Evolutionary conservation across 495 filamentous ascomycete species (phyloP).

Genomic region (Penicillium psychrofluorescens): DNA sequence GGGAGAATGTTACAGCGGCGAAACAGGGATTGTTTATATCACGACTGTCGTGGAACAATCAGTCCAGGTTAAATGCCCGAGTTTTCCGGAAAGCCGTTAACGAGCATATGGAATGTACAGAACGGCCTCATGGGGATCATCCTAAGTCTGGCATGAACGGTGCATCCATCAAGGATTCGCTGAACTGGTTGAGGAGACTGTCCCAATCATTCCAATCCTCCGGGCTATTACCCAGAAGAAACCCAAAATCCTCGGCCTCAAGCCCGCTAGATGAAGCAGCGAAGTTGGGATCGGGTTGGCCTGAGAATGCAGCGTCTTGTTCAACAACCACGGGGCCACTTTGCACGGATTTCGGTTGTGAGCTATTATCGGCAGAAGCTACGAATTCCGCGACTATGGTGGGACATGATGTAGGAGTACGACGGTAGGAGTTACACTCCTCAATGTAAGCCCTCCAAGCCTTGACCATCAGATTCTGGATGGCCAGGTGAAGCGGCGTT

Average conservation of each 20-base stretch:
- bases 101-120: too few relatives aligned
- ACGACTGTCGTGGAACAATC: too few relatives aligned
- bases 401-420: conserved; percentile 18
- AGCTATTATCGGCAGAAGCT: background rate
- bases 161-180: conserved; percentile 14
- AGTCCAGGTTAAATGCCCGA: too few relatives aligned
- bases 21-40: too few relatives aligned
- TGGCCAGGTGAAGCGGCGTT: conserved; percentile 24
- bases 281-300: conserved; percentile 4
- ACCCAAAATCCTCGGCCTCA: conserved; percentile 6
- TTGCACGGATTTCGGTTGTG: background rate
- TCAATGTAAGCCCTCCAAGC: conserved; percentile 26
- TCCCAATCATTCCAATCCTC: conserved; percentile 32
- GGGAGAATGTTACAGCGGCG: too few relatives aligned
- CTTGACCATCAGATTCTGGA: conserved; percentile 29
- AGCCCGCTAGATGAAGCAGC: background rate
- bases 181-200: conserved; percentile 23
- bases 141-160: conserved; percentile 4
- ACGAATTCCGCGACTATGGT: conserved; percentile 8
- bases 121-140: background rate
- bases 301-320: background rate
- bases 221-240: conserved; percentile 13
- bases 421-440: conserved; percentile 15
- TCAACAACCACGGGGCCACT: background rate
- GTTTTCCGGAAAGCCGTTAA: too few relatives aligned